A percentile compares a stretch with the other conserved stretches of the same genome.
Evolutionary conservation across 495 filamentous ascomycete genomes (phyloP).

Genomic region (Choiromyces venosus): DNA sequence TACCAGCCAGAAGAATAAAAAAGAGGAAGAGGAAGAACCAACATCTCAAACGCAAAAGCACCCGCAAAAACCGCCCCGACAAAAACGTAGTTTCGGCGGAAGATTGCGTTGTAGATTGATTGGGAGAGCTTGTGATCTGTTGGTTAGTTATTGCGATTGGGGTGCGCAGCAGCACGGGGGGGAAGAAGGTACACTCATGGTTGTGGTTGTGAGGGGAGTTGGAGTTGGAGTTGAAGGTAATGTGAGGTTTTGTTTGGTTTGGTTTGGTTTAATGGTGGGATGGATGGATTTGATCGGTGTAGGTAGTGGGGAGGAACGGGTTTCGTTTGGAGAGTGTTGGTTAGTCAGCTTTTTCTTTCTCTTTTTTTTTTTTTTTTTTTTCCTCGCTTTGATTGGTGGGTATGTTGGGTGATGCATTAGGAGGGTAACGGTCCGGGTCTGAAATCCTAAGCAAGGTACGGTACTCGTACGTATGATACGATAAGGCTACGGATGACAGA

Average conservation of each 20-base stretch:
- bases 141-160: neutral
- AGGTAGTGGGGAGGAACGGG: neutral
- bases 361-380: neutral
- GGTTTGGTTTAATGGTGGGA: neutral
- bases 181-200: neutral
- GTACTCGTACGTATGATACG: too few relatives aligned
- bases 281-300: neutral
- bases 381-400: neutral
- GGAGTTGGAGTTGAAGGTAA: neutral
- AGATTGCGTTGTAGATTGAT: slow-evolving; percentile 59
- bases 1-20: neutral
- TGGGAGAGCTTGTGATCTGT: slow-evolving; percentile 26
- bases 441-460: too few relatives aligned
- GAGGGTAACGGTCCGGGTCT: too few relatives aligned
- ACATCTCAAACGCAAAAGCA: slow-evolving; percentile 95
- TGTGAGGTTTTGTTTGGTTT: neutral
- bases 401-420: too few relatives aligned
- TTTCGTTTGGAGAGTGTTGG: neutral
- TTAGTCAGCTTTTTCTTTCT: neutral
- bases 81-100: slow-evolving; percentile 80
- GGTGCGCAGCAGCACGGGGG: neutral
- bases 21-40: slow-evolving; percentile 42
- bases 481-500: too few relatives aligned
- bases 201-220: neutral
- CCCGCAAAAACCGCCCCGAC: slow-evolving; percentile 75